Percentiles rank a stretch among this genome's conserved stretches.
Evolutionary conservation across 163 green algal genomes (phyloP).

Genomic region (Chlorella variabilis): DNA sequence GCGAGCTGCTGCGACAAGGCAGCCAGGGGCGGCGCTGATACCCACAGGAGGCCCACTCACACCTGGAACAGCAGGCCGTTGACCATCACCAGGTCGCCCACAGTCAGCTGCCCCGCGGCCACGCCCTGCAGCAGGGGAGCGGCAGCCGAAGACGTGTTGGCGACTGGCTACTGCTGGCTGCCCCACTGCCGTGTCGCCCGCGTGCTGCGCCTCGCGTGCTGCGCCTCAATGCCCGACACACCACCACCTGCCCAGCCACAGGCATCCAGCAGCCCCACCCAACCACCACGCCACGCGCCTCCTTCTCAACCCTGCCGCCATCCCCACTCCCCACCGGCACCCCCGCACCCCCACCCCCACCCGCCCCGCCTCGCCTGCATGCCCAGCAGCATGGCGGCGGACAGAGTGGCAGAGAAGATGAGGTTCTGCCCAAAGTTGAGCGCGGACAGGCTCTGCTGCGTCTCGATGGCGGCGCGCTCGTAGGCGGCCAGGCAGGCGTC

Average conservation of each 20-base stretch:
- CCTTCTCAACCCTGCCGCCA: no score
- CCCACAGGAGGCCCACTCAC: neutral
- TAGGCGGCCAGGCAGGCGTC: constrained; percentile 81
- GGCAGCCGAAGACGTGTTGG: no score
- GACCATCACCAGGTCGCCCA: constrained; percentile 99
- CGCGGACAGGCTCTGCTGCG: constrained; percentile 84
- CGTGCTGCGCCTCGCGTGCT: no score
- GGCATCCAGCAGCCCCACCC: no score
- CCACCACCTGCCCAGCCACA: no score
- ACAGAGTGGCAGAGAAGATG: constrained; percentile 90
- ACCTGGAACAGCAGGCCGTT: constrained; percentile 99
- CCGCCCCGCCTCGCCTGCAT: constrained; percentile 28
- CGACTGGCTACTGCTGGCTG: no score
- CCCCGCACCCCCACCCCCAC: no score
- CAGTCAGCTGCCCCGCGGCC: constrained; percentile 76
- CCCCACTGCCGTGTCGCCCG: no score
- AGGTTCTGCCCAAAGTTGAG: constrained; percentile 95
- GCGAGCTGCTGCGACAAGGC: no score
- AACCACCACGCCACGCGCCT: no score
- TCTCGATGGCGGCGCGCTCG: constrained; percentile 84
- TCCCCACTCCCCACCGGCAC: no score
- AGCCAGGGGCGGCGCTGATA: no score
- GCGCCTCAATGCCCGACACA: neutral
- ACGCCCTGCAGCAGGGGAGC: constrained; percentile 63
- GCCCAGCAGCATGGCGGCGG: constrained; percentile 82